Conservation (phyloP, 2,329 filamentous ascomycete species). For the Pestalotiopsis sp. region DNA sequence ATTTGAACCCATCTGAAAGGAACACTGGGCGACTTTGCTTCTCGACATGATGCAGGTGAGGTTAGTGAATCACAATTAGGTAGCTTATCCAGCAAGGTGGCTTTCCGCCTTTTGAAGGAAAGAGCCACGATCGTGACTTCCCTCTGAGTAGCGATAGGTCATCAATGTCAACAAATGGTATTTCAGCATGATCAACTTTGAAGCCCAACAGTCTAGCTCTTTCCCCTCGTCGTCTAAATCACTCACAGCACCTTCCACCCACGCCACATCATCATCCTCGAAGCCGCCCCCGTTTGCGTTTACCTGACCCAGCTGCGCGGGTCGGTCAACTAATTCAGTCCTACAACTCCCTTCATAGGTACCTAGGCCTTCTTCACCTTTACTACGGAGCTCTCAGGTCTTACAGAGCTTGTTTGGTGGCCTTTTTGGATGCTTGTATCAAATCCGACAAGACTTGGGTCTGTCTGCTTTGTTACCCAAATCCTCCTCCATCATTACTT, state of each 20-base stretch:
- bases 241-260: not conserved
- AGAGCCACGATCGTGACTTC: not conserved
- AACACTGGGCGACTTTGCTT: no score
- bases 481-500: not conserved
- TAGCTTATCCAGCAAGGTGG: no score
- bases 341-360: not conserved
- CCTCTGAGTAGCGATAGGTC: not conserved
- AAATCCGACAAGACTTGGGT: conserved; percentile 10
- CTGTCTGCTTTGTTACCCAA: conserved; percentile 8
- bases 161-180: not conserved
- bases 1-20: no score
- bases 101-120: not conserved
- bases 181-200: not conserved
- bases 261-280: not conserved
- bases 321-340: not conserved
- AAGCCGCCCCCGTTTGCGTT: not conserved
- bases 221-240: not conserved
- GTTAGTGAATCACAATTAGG: no score
- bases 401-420: conserved; percentile 4
- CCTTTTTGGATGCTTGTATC: conserved; percentile 9
- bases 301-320: not conserved
- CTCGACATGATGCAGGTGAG: no score
- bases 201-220: not conserved
- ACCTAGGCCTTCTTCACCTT: not conserved
- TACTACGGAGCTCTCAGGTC: conserved; percentile 1